A percentile compares a stretch with the other conserved stretches of the same genome.
These are phyloP conservation scores for Scutellaria minor DNA, from an alignment of 257 asterid species.

Conservation along the genomic window DNA sequence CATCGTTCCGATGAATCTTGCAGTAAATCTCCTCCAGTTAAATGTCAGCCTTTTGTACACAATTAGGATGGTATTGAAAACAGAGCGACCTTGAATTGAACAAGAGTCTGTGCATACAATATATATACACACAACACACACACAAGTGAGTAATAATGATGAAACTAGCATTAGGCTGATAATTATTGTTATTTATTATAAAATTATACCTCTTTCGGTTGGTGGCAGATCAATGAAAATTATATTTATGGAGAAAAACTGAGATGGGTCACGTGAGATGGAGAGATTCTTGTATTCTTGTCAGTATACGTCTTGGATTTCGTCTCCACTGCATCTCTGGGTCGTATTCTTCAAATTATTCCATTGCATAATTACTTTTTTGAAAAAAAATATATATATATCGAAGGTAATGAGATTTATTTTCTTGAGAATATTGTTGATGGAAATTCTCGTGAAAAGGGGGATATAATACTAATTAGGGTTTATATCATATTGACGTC, in stretches of 20 bases:
- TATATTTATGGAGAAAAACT: slow-evolving; percentile 37
- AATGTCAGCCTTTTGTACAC: background rate
- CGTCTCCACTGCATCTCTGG: slow-evolving; percentile 22
- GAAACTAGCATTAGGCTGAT: slow-evolving; percentile 10
- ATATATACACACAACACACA: slow-evolving; percentile 21
- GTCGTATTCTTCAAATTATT: background rate
- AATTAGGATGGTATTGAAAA: slow-evolving; percentile 6
- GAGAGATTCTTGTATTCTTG: slow-evolving; percentile 36
- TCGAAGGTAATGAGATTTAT: background rate
- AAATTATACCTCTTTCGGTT: slow-evolving; percentile 18
- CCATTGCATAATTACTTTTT: background rate
- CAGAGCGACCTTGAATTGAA: slow-evolving; percentile 35
- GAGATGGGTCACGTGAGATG: slow-evolving; percentile 42
- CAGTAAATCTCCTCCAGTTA: slow-evolving; percentile 8
- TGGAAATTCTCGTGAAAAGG: background rate
- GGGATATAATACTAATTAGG: slow-evolving; percentile 1
- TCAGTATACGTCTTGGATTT: slow-evolving; percentile 15
- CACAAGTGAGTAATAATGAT: slow-evolving; percentile 19
- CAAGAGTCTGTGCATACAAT: slow-evolving; percentile 25
- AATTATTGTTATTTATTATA: background rate
- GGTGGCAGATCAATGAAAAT: slow-evolving; percentile 34
- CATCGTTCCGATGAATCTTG: slow-evolving; percentile 37
- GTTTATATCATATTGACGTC: slow-evolving; percentile 28
- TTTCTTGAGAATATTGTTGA: slow-evolving; percentile 21
- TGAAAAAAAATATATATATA: too few relatives aligned